These are phyloP conservation scores for Cordyceps cicadae DNA, from an alignment of 2,329 filamentous ascomycete species.

Conservation along the genomic window DNA sequence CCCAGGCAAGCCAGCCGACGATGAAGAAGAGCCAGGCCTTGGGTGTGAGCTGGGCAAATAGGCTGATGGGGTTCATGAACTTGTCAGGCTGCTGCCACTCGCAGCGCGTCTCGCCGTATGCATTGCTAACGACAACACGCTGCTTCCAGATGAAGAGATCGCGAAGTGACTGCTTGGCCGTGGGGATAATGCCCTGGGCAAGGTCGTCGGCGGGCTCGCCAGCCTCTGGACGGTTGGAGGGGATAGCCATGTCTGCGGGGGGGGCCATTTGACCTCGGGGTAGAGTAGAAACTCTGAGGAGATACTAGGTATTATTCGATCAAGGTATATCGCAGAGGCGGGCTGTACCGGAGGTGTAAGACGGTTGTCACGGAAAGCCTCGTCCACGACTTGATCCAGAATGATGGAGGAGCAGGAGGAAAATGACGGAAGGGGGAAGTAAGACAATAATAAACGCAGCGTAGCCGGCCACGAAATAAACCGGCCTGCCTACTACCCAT, in stretches of 20 bases:
- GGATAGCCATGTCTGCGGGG: neutral
- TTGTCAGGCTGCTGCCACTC: slow-evolving; percentile 62
- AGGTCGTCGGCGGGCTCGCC: slow-evolving; percentile 56
- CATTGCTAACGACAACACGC: slow-evolving; percentile 58
- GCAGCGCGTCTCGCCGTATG: slow-evolving; percentile 53
- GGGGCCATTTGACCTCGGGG: neutral
- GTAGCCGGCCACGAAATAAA: neutral
- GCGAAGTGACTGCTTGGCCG: slow-evolving; percentile 53
- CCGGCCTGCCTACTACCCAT: neutral
- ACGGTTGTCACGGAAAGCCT: neutral
- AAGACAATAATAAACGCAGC: neutral
- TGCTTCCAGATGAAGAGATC: slow-evolving; percentile 70
- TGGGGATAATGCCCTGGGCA: slow-evolving; percentile 55
- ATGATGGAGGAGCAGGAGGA: neutral
- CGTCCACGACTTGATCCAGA: neutral
- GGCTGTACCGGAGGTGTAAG: neutral
- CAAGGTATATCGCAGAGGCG: neutral
- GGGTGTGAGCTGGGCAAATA: slow-evolving; percentile 54
- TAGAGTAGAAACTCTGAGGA: neutral
- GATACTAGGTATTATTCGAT: neutral
- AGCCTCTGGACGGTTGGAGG: neutral
- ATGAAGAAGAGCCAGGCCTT: slow-evolving; percentile 69
- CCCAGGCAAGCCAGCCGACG: slow-evolving; percentile 69
- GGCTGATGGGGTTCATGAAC: slow-evolving; percentile 60
- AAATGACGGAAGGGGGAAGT: neutral